These are phyloP conservation scores for Cladosporium velox DNA, from an alignment of 2,329 filamentous ascomycete genomes.

Conservation along the genomic window DNA sequence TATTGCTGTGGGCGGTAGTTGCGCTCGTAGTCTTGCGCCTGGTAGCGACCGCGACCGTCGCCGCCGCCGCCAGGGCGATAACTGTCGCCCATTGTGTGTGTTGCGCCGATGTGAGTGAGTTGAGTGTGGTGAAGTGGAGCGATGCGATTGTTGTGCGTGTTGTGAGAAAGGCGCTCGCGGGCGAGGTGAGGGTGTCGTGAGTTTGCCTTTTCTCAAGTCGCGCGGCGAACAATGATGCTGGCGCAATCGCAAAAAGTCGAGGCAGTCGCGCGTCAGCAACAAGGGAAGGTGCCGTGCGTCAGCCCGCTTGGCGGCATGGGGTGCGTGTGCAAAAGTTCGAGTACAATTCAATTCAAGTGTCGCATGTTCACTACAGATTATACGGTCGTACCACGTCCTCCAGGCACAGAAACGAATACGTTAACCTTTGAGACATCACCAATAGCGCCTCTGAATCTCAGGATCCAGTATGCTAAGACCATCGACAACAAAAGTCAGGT, in stretches of 20 bases:
- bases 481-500: not conserved
- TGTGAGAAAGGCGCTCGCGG: not conserved
- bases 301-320: not conserved
- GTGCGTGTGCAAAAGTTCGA: not conserved
- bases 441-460: not conserved
- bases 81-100: slow-evolving; percentile 17
- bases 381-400: not conserved
- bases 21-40: slow-evolving; percentile 10
- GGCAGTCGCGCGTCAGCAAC: slow-evolving; percentile 13
- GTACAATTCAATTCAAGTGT: not conserved
- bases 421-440: not conserved
- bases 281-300: not conserved
- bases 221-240: not conserved
- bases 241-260: slow-evolving; percentile 13
- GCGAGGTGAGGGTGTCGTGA: not conserved
- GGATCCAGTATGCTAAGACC: not conserved
- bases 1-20: slow-evolving; percentile 14
- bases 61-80: slow-evolving; percentile 14
- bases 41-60: slow-evolving; percentile 14
- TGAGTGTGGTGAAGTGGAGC: not conserved
- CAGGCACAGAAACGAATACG: not conserved
- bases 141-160: not conserved
- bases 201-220: not conserved
- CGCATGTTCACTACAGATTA: not conserved
- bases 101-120: not conserved